Percentiles rank a stretch among this genome's conserved stretches.
These are phyloP conservation scores for Lathyrus tuberosus DNA, from an alignment of 306 rosid species.

Conservation along the genomic window DNA sequence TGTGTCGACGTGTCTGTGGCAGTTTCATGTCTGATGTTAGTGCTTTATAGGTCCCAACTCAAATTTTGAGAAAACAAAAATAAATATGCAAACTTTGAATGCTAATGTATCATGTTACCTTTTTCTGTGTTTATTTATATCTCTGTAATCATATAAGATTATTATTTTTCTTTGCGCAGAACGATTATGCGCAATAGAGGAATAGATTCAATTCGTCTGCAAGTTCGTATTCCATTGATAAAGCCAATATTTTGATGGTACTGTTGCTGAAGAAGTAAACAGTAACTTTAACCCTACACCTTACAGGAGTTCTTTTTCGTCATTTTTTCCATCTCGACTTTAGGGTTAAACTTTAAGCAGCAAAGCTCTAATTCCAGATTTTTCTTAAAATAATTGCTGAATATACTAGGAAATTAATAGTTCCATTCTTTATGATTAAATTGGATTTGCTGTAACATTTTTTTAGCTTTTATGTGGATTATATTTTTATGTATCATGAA, in stretches of 20 bases:
- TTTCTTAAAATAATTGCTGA: slow-evolving; percentile 28
- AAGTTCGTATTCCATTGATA: slow-evolving; percentile 27
- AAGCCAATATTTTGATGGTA: slow-evolving; percentile 38
- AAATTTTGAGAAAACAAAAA: not conserved
- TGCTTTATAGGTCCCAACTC: no score
- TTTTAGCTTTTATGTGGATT: slow-evolving; percentile 33
- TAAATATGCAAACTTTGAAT: slow-evolving; percentile 7
- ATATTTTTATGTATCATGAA: slow-evolving; percentile 33
- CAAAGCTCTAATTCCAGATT: slow-evolving; percentile 37
- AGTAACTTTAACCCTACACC: slow-evolving; percentile 25
- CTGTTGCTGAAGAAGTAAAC: slow-evolving; percentile 25
- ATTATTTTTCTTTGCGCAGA: slow-evolving; percentile 51
- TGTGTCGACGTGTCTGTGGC: no score
- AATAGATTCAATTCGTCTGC: slow-evolving; percentile 39
- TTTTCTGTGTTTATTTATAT: slow-evolving; percentile 5
- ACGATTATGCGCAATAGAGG: slow-evolving; percentile 82
- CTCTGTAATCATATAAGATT: slow-evolving; percentile 16
- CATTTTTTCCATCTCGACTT: slow-evolving; percentile 34
- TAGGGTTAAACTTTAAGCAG: slow-evolving; percentile 37
- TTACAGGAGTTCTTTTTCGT: slow-evolving; percentile 37
- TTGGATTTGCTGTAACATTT: slow-evolving; percentile 43
- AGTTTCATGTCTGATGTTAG: no score
- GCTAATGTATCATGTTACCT: slow-evolving; percentile 5
- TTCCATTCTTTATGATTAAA: slow-evolving; percentile 36
- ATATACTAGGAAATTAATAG: slow-evolving; percentile 32